Conservation (phyloP, 1,139 yeast species). For the Suhomyces taliae region DNA sequence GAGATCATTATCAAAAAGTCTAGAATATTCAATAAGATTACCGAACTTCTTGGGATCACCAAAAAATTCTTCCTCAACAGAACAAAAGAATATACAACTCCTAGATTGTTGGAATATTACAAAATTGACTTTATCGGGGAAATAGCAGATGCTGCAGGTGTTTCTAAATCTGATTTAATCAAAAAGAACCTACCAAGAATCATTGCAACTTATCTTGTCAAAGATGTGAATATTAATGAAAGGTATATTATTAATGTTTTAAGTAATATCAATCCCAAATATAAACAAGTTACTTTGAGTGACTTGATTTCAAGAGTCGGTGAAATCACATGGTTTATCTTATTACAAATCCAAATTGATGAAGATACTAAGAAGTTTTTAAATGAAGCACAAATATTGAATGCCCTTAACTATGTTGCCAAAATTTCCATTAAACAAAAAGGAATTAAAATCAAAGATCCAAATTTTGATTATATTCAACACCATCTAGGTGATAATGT, state of each 20-base stretch:
- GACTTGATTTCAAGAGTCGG: constrained; percentile 49
- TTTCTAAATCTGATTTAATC: constrained; percentile 36
- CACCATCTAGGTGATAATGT: constrained; percentile 55
- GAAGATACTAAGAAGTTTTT: constrained; percentile 25
- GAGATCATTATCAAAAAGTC: constrained; percentile 63
- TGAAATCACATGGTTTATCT: constrained; percentile 42
- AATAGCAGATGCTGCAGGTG: constrained; percentile 39
- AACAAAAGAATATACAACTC: constrained; percentile 74
- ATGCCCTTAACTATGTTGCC: constrained; percentile 45
- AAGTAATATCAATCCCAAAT: constrained; percentile 52
- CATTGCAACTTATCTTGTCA: constrained; percentile 41
- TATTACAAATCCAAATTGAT: constrained; percentile 38
- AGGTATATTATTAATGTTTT: constrained; percentile 54
- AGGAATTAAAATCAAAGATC: constrained; percentile 11
- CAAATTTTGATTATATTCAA: constrained; percentile 17
- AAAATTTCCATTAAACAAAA: constrained; percentile 24
- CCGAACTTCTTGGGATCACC: constrained; percentile 65
- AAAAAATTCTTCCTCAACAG: constrained; percentile 61
- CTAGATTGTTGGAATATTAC: constrained; percentile 67
- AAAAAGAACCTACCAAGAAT: constrained; percentile 40
- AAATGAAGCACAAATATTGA: constrained; percentile 34
- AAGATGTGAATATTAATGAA: constrained; percentile 44
- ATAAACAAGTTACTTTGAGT: constrained; percentile 33
- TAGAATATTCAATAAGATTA: constrained; percentile 55
- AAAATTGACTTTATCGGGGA: constrained; percentile 63